These are phyloP conservation scores for Ophiocordyceps camponoti-floridani DNA, from an alignment of 2,329 filamentous ascomycete species.

Conservation along the genomic window DNA sequence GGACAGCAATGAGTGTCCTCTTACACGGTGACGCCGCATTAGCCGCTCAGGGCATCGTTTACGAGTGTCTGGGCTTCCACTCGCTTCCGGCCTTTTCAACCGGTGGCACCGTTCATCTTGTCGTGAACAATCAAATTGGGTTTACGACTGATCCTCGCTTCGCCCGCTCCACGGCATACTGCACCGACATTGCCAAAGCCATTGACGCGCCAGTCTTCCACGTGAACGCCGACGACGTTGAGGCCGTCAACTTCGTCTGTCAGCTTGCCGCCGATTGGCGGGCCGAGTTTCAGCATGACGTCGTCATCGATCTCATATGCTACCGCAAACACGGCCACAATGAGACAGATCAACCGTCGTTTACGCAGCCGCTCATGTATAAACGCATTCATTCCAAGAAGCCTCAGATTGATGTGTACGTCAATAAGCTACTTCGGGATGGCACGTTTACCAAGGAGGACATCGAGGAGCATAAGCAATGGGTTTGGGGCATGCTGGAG, in stretches of 20 bases:
- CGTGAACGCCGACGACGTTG: conserved; percentile 95
- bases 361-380: conserved; percentile 99
- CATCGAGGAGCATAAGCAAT: conserved; percentile 97
- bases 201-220: conserved; percentile 98
- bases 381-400: conserved; percentile 82
- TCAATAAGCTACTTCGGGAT: conserved; percentile 77
- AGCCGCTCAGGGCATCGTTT: conserved; percentile 90
- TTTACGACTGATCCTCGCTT: conserved; percentile 98
- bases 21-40: conserved; percentile 96
- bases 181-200: conserved; percentile 96
- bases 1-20: conserved; percentile 84
- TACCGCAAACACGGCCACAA: conserved; percentile 99
- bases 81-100: conserved; percentile 91
- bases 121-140: conserved; percentile 99
- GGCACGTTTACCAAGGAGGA: conserved; percentile 95
- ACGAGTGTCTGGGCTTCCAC: conserved; percentile 97
- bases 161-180: conserved; percentile 93
- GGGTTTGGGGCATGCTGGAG: conserved; percentile 98
- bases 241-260: conserved; percentile 96
- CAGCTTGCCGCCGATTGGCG: conserved; percentile 96
- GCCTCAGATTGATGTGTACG: conserved; percentile 76
- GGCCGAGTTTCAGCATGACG: conserved; percentile 95
- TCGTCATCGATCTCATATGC: conserved; percentile 95
- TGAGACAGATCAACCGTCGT: conserved; percentile 97
- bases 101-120: conserved; percentile 87